These are phyloP conservation scores for Ophiocordyceps australis DNA, from an alignment of 2,329 filamentous ascomycete species.

Conservation along the genomic window DNA sequence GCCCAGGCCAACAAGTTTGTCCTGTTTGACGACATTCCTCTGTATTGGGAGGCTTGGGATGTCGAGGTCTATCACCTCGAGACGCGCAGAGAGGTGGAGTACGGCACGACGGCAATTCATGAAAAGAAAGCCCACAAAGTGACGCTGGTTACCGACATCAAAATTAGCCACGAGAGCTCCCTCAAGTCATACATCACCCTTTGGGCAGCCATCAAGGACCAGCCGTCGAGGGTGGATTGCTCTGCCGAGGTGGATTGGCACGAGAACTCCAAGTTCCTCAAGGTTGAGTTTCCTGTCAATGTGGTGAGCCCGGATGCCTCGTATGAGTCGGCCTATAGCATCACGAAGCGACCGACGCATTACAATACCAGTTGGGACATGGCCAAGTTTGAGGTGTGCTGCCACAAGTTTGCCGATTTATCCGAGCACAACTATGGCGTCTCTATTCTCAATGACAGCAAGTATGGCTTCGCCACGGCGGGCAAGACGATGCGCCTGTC, in stretches of 20 bases:
- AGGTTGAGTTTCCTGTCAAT: constrained; percentile 94
- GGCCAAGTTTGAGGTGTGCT: constrained; percentile 96
- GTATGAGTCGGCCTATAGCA: constrained; percentile 89
- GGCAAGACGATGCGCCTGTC: constrained; percentile 83
- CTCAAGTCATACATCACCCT: constrained; percentile 76
- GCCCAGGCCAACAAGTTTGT: constrained; percentile 81
- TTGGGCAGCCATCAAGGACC: constrained; percentile 43
- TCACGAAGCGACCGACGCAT: constrained; percentile 79
- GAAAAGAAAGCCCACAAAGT: constrained; percentile 60
- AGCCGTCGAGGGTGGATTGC: constrained; percentile 52
- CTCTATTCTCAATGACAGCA: constrained; percentile 84
- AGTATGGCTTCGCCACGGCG: constrained; percentile 85
- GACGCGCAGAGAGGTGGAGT: constrained; percentile 58
- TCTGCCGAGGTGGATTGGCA: constrained; percentile 87
- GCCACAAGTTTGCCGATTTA: constrained; percentile 84
- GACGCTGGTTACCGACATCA: constrained; percentile 66
- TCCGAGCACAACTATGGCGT: constrained; percentile 81
- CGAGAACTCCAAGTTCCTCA: constrained; percentile 94
- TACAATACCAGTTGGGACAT: constrained; percentile 97
- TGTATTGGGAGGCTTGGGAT: constrained; percentile 97
- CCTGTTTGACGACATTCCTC: constrained; percentile 89
- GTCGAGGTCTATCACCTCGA: constrained; percentile 93
- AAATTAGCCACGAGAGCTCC: constrained; percentile 75
- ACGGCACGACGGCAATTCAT: constrained; percentile 49
- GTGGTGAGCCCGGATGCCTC: constrained; percentile 80